Conservation (phyloP, 140 eudicot genomes). For the Senecio squalidus region DNA sequence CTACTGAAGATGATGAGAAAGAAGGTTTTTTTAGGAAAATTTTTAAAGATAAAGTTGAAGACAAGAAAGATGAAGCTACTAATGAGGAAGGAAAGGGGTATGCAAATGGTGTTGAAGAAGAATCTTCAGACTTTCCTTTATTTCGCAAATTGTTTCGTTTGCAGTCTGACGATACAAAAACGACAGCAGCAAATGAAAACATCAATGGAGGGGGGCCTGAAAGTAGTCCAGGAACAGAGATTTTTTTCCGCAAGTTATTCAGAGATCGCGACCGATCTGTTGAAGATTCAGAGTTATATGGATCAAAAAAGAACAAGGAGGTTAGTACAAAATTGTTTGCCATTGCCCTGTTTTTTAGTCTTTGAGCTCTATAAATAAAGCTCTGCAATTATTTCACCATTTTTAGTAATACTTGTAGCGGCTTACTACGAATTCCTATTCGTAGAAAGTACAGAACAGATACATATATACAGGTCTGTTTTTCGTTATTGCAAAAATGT, state of each 20-base stretch:
- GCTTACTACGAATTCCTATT: background rate
- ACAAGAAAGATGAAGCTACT: slow-evolving; percentile 54
- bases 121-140: slow-evolving; percentile 67
- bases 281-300: slow-evolving; percentile 92
- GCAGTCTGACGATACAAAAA: slow-evolving; percentile 77
- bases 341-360: background rate
- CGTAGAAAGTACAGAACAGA: background rate
- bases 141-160: slow-evolving; percentile 79
- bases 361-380: slow-evolving; percentile 1
- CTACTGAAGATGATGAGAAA: slow-evolving; percentile 61
- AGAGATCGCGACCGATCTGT: slow-evolving; percentile 95
- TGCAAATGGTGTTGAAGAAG: slow-evolving; percentile 76
- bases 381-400: background rate
- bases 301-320: slow-evolving; percentile 73
- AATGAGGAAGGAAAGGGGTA: slow-evolving; percentile 56
- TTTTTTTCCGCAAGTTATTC: slow-evolving; percentile 79
- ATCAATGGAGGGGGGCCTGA: slow-evolving; percentile 49
- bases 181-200: slow-evolving; percentile 39
- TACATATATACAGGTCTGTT: background rate
- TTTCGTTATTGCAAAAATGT: background rate
- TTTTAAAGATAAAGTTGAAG: slow-evolving; percentile 77
- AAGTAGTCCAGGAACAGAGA: slow-evolving; percentile 98
- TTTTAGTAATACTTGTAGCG: slow-evolving; percentile 2
- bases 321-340: slow-evolving; percentile 39
- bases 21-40: slow-evolving; percentile 81